A percentile compares a stretch with the other conserved stretches of the same genome.
phyloP scores from a whole-genome alignment of 805 yeast genomes.

The Kodamaea hsintzibuensis region DNA sequence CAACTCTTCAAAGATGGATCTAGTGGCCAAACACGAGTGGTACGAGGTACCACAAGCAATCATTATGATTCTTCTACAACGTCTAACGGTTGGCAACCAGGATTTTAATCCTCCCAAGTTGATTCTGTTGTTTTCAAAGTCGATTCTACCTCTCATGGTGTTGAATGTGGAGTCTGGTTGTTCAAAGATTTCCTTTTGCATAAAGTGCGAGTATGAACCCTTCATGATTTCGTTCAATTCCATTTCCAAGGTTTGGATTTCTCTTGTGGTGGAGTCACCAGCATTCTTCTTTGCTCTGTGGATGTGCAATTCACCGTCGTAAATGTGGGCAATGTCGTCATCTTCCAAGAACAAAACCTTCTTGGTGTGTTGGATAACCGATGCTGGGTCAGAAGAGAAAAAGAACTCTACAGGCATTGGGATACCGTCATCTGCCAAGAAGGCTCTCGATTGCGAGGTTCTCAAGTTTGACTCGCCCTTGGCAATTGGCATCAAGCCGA shows the following conservation, averaged over 20 bases:
- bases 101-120: constrained; percentile 88
- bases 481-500: constrained; percentile 53
- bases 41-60: constrained; percentile 99
- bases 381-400: constrained; percentile 95
- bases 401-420: constrained; percentile 96
- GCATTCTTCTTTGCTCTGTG: constrained; percentile 86
- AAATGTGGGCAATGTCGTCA: constrained; percentile 97
- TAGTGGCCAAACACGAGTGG: constrained; percentile 96
- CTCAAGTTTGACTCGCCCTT: constrained; percentile 60
- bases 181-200: constrained; percentile 98
- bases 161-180: constrained; percentile 98
- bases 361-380: constrained; percentile 95
- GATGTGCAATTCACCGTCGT: constrained; percentile 96
- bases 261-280: constrained; percentile 90
- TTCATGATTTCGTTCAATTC: constrained; percentile 98
- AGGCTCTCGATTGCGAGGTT: constrained; percentile 95
- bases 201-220: constrained; percentile 93
- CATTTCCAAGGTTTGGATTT: constrained; percentile 94
- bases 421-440: constrained; percentile 87
- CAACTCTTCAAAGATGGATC: constrained; percentile 94
- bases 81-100: constrained; percentile 83
- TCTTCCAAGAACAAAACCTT: constrained; percentile 95
- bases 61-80: constrained; percentile 95
- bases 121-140: constrained; percentile 75
- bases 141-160: constrained; percentile 99